phyloP scores from a whole-genome alignment of 176 grass and related monocot genomes.

The Dendrocalamus sinicus region DNA sequence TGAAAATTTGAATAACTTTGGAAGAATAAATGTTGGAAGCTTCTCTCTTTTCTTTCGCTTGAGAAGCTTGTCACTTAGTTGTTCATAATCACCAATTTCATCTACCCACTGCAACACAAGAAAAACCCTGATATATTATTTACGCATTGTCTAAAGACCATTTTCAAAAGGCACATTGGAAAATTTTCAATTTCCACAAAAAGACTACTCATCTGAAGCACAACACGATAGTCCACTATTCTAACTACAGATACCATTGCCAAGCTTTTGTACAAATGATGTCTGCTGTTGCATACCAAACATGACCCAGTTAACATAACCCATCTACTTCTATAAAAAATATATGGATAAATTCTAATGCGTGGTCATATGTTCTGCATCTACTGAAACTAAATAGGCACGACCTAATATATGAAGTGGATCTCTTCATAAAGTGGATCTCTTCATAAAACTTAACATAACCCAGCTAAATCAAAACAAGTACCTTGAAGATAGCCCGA shows the following conservation, averaged over 20 bases:
- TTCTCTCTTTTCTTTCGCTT: conserved; percentile 67
- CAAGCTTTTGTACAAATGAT: background rate
- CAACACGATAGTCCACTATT: background rate
- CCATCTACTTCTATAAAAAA: background rate
- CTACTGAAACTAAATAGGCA: background rate
- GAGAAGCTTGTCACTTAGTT: conserved; percentile 78
- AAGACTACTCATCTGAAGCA: background rate
- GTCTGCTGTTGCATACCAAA: background rate
- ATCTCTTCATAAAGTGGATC: background rate
- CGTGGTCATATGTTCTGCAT: background rate
- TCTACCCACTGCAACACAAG: conserved; percentile 72
- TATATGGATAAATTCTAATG: background rate
- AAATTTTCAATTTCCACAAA: background rate
- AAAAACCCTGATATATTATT: background rate
- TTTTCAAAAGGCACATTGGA: background rate
- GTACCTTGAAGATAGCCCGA: conserved; percentile 77
- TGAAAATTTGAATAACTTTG: conserved; percentile 61
- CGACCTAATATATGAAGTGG: background rate
- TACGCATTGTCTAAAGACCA: background rate
- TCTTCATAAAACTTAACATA: background rate
- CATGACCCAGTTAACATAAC: background rate
- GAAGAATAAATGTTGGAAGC: conserved; percentile 85
- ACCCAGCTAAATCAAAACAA: background rate
- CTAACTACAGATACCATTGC: background rate
- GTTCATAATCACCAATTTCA: conserved; percentile 79